Conservation (phyloP, 352 stramenopile species). For the Pythium plurisporium region DNA sequence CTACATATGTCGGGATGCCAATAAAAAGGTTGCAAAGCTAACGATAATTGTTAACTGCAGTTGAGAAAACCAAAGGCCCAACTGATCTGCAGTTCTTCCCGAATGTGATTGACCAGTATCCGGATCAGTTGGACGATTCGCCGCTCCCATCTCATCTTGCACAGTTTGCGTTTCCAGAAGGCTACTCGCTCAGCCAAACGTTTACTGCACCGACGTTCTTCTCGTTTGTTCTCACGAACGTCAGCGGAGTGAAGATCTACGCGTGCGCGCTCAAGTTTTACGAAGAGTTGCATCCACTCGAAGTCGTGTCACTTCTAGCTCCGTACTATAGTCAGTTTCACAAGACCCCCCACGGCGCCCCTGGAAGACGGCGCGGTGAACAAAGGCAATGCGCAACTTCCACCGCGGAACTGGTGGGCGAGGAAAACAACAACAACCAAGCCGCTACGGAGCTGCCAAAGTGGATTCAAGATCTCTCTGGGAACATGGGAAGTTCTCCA, state of each 20-base stretch:
- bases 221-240: conserved; percentile 82
- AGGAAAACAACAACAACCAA: conserved; percentile 38
- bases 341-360: not conserved
- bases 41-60: conserved; percentile 20
- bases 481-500: conserved; percentile 34
- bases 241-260: conserved; percentile 78
- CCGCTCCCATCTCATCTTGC: conserved; percentile 59
- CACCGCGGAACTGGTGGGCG: not conserved
- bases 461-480: conserved; percentile 69
- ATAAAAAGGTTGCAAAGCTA: not conserved
- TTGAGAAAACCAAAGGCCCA: conserved; percentile 68
- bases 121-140: conserved; percentile 50
- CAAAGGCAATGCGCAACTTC: not conserved
- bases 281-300: conserved; percentile 72
- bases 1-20: not conserved
- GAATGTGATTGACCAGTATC: conserved; percentile 59
- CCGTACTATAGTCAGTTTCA: conserved; percentile 31
- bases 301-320: conserved; percentile 68
- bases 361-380: not conserved
- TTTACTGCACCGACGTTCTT: conserved; percentile 68
- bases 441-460: conserved; percentile 49
- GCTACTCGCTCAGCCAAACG: conserved; percentile 52
- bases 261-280: conserved; percentile 77
- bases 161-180: conserved; percentile 80
- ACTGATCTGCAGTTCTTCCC: conserved; percentile 70